phyloP scores from a whole-genome alignment of 2,329 filamentous ascomycete species.

The Fusarium nelsonii region DNA sequence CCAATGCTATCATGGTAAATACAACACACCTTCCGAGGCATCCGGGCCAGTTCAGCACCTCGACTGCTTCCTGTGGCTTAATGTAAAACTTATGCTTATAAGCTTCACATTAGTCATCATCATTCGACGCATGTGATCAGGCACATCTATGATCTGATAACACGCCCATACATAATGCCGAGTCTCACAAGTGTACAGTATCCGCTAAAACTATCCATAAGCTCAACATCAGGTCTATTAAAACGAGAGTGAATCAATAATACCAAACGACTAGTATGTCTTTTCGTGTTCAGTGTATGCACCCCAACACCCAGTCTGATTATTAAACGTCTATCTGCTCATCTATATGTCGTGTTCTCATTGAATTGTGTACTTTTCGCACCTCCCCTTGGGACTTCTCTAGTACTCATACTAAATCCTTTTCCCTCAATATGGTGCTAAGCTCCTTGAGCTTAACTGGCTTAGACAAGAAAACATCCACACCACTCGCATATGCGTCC shows the following conservation, averaged over 20 bases:
- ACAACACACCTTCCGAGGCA: slow-evolving; percentile 9
- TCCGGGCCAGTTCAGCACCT: neutral
- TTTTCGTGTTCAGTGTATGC: neutral
- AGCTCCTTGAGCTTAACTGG: slow-evolving; percentile 61
- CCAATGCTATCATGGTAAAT: neutral
- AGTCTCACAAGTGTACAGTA: neutral
- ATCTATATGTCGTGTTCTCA: slow-evolving; percentile 14
- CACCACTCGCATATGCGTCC: slow-evolving; percentile 65
- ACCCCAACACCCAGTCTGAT: neutral
- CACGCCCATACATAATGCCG: neutral
- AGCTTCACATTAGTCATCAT: neutral
- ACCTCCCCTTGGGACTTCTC: neutral
- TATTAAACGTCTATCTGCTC: neutral
- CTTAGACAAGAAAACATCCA: slow-evolving; percentile 68
- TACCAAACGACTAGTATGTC: neutral
- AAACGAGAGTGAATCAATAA: neutral
- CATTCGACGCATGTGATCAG: neutral
- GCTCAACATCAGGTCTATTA: neutral
- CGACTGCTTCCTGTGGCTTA: neutral
- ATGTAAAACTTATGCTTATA: neutral
- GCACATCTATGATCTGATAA: neutral
- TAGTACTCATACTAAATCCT: slow-evolving; percentile 8
- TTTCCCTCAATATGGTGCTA: slow-evolving; percentile 32
- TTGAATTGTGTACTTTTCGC: neutral
- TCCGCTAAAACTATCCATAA: neutral